Evolutionary conservation across 2,329 filamentous ascomycete genomes (phyloP).

Genomic region (Fusarium bulbicola): DNA sequence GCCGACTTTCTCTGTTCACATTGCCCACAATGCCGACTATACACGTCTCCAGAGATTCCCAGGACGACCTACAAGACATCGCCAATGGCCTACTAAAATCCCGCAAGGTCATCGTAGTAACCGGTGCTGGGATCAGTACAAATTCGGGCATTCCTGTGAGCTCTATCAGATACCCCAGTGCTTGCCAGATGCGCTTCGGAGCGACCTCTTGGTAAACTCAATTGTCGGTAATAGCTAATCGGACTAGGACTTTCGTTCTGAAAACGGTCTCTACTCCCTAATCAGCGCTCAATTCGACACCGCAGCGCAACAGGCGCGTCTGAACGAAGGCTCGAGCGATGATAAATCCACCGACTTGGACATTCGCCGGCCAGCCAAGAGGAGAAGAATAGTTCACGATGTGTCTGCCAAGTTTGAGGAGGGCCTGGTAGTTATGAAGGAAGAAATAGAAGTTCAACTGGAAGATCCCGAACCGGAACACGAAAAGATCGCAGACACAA

Average conservation of each 20-base stretch:
- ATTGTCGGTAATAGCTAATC: slow-evolving; percentile 24
- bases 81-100: slow-evolving; percentile 71
- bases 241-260: slow-evolving; percentile 73
- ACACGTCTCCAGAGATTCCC: slow-evolving; percentile 62
- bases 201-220: not conserved
- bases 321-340: slow-evolving; percentile 37
- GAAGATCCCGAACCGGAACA: slow-evolving; percentile 23
- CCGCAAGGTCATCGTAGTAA: slow-evolving; percentile 75
- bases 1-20: slow-evolving; percentile 27
- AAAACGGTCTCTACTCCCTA: slow-evolving; percentile 76
- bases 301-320: slow-evolving; percentile 51
- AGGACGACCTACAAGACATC: slow-evolving; percentile 68
- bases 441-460: slow-evolving; percentile 38
- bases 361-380: slow-evolving; percentile 44
- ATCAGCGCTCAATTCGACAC: slow-evolving; percentile 74
- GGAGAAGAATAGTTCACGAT: slow-evolving; percentile 46
- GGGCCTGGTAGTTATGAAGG: slow-evolving; percentile 21
- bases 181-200: slow-evolving; percentile 5
- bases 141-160: slow-evolving; percentile 78
- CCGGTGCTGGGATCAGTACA: slow-evolving; percentile 78
- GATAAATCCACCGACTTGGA: slow-evolving; percentile 28
- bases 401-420: slow-evolving; percentile 16
- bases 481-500: slow-evolving; percentile 31
- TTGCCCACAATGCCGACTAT: slow-evolving; percentile 63
- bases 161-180: slow-evolving; percentile 14